These are phyloP conservation scores for Mytilinidion resinicola DNA, from an alignment of 495 filamentous ascomycete genomes.

Conservation along the genomic window DNA sequence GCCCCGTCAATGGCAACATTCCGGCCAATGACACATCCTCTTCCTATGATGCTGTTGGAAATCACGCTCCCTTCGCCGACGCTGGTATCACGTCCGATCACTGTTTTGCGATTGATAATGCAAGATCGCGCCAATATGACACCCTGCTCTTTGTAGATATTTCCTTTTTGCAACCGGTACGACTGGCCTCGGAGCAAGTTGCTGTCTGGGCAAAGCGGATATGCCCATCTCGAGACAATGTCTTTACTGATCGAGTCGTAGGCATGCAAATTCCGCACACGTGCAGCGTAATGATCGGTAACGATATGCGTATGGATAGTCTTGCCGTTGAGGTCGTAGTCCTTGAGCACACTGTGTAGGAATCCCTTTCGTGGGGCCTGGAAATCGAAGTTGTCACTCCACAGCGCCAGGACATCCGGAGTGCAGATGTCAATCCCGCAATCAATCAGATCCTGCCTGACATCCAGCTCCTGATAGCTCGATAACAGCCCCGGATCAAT, in stretches of 20 bases:
- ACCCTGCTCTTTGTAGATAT: slow-evolving; percentile 63
- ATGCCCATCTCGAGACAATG: slow-evolving; percentile 81
- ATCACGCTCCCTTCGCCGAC: slow-evolving; percentile 67
- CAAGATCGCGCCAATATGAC: slow-evolving; percentile 68
- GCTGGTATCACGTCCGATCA: slow-evolving; percentile 69
- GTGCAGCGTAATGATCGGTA: slow-evolving; percentile 66
- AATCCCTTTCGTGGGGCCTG: slow-evolving; percentile 83
- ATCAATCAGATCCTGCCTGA: slow-evolving; percentile 85
- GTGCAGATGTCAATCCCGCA: slow-evolving; percentile 97
- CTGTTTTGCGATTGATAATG: slow-evolving; percentile 54
- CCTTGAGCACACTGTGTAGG: slow-evolving; percentile 84
- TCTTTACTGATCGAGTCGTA: slow-evolving; percentile 91
- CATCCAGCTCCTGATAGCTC: slow-evolving; percentile 60
- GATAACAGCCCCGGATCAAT: slow-evolving; percentile 69
- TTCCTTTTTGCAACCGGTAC: slow-evolving; percentile 60
- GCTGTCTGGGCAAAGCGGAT: slow-evolving; percentile 85
- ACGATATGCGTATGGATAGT: slow-evolving; percentile 89
- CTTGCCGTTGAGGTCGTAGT: slow-evolving; percentile 94
- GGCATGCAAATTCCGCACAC: slow-evolving; percentile 76
- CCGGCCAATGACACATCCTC: slow-evolving; percentile 76
- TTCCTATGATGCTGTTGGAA: slow-evolving; percentile 68
- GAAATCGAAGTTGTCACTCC: slow-evolving; percentile 98
- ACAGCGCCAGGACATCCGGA: slow-evolving; percentile 85
- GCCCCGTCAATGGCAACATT: slow-evolving; percentile 73
- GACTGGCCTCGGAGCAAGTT: slow-evolving; percentile 72